These are phyloP conservation scores for Yamadazyma ubonensis DNA, from an alignment of 805 yeast species.

Conservation along the genomic window DNA sequence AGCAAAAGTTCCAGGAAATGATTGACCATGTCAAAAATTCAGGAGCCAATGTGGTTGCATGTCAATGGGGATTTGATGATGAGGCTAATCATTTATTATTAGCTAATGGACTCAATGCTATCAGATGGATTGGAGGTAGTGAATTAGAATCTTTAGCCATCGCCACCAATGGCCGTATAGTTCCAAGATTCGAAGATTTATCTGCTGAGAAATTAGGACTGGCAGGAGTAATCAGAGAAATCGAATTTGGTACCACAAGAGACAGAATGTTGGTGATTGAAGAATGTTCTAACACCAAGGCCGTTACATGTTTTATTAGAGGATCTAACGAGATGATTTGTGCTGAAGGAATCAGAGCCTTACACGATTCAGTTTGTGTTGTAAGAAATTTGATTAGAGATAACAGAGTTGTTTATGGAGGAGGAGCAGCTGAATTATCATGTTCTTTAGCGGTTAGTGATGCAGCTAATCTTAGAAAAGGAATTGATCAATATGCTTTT, in stretches of 20 bases:
- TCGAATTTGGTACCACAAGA: constrained; percentile 94
- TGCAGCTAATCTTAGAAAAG: constrained; percentile 89
- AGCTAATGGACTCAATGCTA: constrained; percentile 89
- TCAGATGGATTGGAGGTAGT: constrained; percentile 99
- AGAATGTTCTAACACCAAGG: constrained; percentile 79
- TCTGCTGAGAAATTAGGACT: constrained; percentile 76
- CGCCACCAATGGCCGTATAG: constrained; percentile 96
- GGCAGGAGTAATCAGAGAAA: constrained; percentile 82
- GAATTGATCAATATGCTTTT: constrained; percentile 97
- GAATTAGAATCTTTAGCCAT: constrained; percentile 94
- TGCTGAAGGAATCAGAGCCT: constrained; percentile 94
- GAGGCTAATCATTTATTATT: constrained; percentile 93
- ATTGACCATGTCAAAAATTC: constrained; percentile 78
- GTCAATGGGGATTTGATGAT: constrained; percentile 99
- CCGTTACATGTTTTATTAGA: constrained; percentile 89
- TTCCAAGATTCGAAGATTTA: constrained; percentile 94
- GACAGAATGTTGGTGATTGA: constrained; percentile 96
- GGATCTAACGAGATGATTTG: constrained; percentile 98
- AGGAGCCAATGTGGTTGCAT: constrained; percentile 94
- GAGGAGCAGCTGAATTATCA: constrained; percentile 97
- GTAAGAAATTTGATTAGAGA: constrained; percentile 93
- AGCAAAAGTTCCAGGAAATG: constrained; percentile 87
- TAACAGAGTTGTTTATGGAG: constrained; percentile 96
- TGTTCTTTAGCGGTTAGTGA: constrained; percentile 88
- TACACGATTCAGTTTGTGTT: constrained; percentile 95